These are phyloP conservation scores for Ambrosia trifida DNA, from an alignment of 129 eudicot species.

Conservation along the genomic window DNA sequence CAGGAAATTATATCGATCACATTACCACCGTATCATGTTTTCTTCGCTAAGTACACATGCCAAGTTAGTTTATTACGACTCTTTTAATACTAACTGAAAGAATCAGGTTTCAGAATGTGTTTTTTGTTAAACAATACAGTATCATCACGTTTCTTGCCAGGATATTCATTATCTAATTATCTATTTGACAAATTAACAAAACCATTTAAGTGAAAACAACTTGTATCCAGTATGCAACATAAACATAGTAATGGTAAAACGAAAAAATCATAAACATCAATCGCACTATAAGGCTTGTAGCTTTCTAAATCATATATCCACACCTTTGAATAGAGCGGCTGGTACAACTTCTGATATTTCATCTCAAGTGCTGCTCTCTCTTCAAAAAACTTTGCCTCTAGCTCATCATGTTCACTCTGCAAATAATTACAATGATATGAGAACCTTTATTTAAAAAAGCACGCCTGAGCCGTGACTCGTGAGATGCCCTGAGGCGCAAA, in stretches of 20 bases:
- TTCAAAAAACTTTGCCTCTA: constrained; percentile 77
- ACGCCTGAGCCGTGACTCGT: no score
- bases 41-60: no score
- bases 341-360: constrained; percentile 78
- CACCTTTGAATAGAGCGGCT: constrained; percentile 71
- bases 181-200: not conserved
- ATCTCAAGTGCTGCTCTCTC: constrained; percentile 85
- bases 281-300: not conserved
- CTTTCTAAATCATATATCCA: not conserved
- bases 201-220: constrained; percentile 9
- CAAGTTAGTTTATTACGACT: not conserved
- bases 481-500: no score
- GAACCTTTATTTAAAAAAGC: not conserved
- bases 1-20: no score
- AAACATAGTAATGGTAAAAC: no score
- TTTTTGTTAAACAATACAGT: not conserved
- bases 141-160: not conserved
- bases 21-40: not conserved
- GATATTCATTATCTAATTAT: not conserved
- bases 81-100: not conserved
- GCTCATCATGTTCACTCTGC: constrained; percentile 73
- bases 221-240: not conserved
- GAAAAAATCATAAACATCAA: not conserved
- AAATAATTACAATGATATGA: not conserved
- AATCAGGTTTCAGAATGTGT: not conserved